phyloP scores from a whole-genome alignment of 1,284 basidiomycete genomes.

The Leccinum subfulvum region DNA sequence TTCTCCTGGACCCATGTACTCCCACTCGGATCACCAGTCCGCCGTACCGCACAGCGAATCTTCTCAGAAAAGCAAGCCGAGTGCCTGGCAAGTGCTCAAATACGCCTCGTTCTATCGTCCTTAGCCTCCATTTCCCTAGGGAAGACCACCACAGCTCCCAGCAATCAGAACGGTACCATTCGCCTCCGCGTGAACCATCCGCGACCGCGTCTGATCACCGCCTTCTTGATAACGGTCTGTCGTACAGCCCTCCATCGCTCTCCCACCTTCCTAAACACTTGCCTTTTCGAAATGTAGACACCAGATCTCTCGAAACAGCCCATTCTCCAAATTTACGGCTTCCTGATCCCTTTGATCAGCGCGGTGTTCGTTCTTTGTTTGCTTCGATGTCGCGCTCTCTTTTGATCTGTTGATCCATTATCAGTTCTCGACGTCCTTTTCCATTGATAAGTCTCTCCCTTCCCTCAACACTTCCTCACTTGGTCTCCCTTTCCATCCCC shows the following conservation, averaged over 20 bases:
- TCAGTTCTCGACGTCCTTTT: conserved; percentile 35
- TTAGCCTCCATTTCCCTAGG: conserved; percentile 25
- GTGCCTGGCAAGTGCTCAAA: conserved; percentile 31
- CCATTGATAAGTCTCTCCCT: conserved; percentile 33
- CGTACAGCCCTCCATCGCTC: conserved; percentile 25
- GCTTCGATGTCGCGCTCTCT: conserved; percentile 35
- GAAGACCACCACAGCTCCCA: conserved; percentile 28
- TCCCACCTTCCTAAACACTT: conserved; percentile 29
- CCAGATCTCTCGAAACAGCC: conserved; percentile 36
- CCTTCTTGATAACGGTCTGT: conserved; percentile 34
- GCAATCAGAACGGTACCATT: conserved; percentile 21
- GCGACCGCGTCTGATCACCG: conserved; percentile 32
- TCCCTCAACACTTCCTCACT: conserved; percentile 21
- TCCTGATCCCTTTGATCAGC: conserved; percentile 38
- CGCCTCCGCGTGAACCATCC: conserved; percentile 26
- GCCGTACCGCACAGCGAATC: conserved; percentile 25
- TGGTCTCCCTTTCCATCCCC: conserved; percentile 11
- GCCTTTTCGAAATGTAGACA: conserved; percentile 30
- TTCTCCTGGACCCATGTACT: conserved; percentile 26
- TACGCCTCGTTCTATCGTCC: conserved; percentile 24
- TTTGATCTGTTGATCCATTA: conserved; percentile 40
- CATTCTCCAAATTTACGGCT: conserved; percentile 34
- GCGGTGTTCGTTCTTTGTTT: conserved; percentile 39
- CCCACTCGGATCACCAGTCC: conserved; percentile 35
- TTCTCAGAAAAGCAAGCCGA: conserved; percentile 24